Evolutionary conservation across 2,329 filamentous ascomycete genomes (phyloP).

Genomic region (Stromatinia cepivora): DNA sequence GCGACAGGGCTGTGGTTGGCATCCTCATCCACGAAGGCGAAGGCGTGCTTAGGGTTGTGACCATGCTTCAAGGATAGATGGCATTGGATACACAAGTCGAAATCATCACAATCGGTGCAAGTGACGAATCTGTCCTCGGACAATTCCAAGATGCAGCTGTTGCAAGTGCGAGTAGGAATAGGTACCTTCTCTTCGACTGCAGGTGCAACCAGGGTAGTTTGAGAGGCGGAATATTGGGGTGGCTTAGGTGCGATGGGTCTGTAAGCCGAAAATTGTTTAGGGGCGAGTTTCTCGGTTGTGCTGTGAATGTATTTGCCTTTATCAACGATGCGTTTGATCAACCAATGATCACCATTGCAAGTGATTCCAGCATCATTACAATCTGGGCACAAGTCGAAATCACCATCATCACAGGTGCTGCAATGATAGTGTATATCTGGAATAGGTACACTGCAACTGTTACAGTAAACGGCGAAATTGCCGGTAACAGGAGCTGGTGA

Average conservation of each 20-base stretch:
- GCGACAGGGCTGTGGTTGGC: slow-evolving; percentile 62
- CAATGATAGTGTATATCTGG: slow-evolving; percentile 90
- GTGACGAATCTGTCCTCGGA: slow-evolving; percentile 80
- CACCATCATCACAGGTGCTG: slow-evolving; percentile 86
- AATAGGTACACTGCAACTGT: slow-evolving; percentile 78
- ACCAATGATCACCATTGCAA: slow-evolving; percentile 84
- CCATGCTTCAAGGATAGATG: slow-evolving; percentile 76
- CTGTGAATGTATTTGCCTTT: slow-evolving; percentile 80
- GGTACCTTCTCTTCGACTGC: slow-evolving; percentile 30
- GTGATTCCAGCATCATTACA: slow-evolving; percentile 76
- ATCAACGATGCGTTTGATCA: slow-evolving; percentile 85
- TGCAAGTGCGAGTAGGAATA: slow-evolving; percentile 52
- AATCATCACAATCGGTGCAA: slow-evolving; percentile 83
- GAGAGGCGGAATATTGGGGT: slow-evolving; percentile 30
- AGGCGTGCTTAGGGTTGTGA: slow-evolving; percentile 85
- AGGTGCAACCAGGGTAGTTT: slow-evolving; percentile 34
- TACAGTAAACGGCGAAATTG: slow-evolving; percentile 88
- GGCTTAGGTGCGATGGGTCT: background rate
- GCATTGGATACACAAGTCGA: slow-evolving; percentile 85
- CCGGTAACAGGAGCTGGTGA: slow-evolving; percentile 23
- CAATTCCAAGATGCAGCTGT: slow-evolving; percentile 62
- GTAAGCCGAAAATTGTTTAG: slow-evolving; percentile 39
- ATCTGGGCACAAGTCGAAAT: slow-evolving; percentile 85
- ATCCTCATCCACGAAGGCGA: slow-evolving; percentile 66
- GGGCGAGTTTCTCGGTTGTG: slow-evolving; percentile 76